These are phyloP conservation scores for Saxophila tyrrhenica DNA, from an alignment of 495 filamentous ascomycete species.

Conservation along the genomic window DNA sequence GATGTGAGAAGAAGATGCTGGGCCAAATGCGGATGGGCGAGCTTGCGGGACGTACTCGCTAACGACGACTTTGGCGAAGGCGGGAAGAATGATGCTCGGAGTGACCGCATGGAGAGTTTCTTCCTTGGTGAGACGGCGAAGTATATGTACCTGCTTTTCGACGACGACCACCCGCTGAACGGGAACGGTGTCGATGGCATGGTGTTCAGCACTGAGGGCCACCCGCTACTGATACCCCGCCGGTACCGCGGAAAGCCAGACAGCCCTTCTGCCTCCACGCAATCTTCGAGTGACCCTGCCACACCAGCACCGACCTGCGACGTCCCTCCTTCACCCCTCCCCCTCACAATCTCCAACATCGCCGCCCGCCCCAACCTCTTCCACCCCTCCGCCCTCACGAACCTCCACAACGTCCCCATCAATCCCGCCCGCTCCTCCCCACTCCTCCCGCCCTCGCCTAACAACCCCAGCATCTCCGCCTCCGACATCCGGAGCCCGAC, in stretches of 20 bases:
- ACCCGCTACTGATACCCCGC: conserved; percentile 72
- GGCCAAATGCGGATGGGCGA: conserved; percentile 90
- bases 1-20: conserved; percentile 86
- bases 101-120: conserved; percentile 98
- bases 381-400: conserved; percentile 76
- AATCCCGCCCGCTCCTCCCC: conserved; percentile 41
- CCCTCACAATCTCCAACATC: conserved; percentile 63
- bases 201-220: conserved; percentile 93
- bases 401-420: conserved; percentile 64
- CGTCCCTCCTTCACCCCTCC: conserved; percentile 41
- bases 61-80: conserved; percentile 49
- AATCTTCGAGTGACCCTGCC: background rate
- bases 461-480: conserved; percentile 44
- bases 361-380: conserved; percentile 81
- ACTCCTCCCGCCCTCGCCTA: conserved; percentile 34
- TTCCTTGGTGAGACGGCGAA: conserved; percentile 94
- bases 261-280: background rate
- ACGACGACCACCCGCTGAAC: conserved; percentile 77
- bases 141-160: conserved; percentile 85
- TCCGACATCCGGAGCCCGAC: conserved; percentile 50
- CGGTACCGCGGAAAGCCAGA: background rate
- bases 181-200: conserved; percentile 62
- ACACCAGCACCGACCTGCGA: conserved; percentile 41
- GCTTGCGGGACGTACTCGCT: conserved; percentile 80
- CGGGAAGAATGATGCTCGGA: conserved; percentile 22